phyloP scores from a whole-genome alignment of 2,329 filamentous ascomycete species.

The Escovopsis weberi region DNA sequence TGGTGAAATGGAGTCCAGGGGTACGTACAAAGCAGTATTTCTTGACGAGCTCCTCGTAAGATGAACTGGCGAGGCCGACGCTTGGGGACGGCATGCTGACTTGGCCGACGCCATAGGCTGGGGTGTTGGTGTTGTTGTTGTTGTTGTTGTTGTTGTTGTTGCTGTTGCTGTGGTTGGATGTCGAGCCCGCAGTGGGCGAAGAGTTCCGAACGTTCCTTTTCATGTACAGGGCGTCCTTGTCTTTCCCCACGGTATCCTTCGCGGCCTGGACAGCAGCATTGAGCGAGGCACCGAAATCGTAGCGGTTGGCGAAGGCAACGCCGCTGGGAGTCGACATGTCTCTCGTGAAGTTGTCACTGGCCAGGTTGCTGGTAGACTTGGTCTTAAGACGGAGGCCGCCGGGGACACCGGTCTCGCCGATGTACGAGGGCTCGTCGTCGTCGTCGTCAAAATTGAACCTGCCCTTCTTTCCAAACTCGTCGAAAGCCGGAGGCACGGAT shows the following conservation, averaged over 20 bases:
- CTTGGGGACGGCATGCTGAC: slow-evolving; percentile 34
- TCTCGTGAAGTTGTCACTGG: slow-evolving; percentile 45
- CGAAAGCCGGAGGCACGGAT: slow-evolving; percentile 44
- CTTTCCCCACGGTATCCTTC: slow-evolving; percentile 45
- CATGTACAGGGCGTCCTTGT: slow-evolving; percentile 44
- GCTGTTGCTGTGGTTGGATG: slow-evolving; percentile 12
- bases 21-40: slow-evolving; percentile 99
- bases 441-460: slow-evolving; percentile 41
- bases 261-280: slow-evolving; percentile 66
- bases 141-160: no score
- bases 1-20: slow-evolving; percentile 20
- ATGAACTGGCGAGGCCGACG: slow-evolving; percentile 57
- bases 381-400: slow-evolving; percentile 55
- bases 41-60: slow-evolving; percentile 93
- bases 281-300: slow-evolving; percentile 91
- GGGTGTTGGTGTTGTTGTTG: no score
- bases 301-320: slow-evolving; percentile 78
- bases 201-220: slow-evolving; percentile 27
- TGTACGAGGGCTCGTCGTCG: slow-evolving; percentile 45
- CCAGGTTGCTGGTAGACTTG: slow-evolving; percentile 46
- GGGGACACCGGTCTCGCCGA: slow-evolving; percentile 43
- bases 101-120: slow-evolving; percentile 5
- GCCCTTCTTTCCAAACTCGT: slow-evolving; percentile 56
- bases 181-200: slow-evolving; percentile 6
- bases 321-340: slow-evolving; percentile 41